Evolutionary conservation across 2,329 filamentous ascomycete genomes (phyloP), one percentile per base, ranked within the genome.

Genomic region (Cercospora brassicicola): DNA sequence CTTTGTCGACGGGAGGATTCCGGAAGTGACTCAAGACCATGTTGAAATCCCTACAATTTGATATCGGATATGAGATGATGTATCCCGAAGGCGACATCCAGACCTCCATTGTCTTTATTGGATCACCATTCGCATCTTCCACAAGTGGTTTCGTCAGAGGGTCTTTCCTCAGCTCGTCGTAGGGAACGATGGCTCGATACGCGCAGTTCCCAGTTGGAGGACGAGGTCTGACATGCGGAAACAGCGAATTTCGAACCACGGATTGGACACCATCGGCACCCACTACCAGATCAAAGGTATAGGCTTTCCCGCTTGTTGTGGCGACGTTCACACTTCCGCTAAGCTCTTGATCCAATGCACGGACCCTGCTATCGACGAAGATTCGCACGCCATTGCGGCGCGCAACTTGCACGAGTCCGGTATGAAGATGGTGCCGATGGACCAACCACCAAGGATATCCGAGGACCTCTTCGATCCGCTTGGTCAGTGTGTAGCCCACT

Each of bases 51-150:
- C 78, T 80, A 10, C 81, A 81, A 2, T 77, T 79, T n/a, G 77
- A 79, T 28, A 85, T 81, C 0, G 81, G 81, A 67, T 84, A 84
- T 2, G 81, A 80, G 61, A 85, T 83, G 71, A 83, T 82, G 66
- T 82, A 71, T 3, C 69, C 69, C 2, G 66, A 62, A 7, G 64
- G 67, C 20, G 79, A 74, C 76, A 84, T 76, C 82, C 82, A 84
- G 13, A 82, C 81, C 64, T 84, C 81, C 71, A 84, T 82, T 8
- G 81, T 82, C 26, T 78, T 76, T 7, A 81, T 75, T 11, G 83
- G 74, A 26, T 77, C 74, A 23, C 76, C 77, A 56, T 71, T 28
- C 23, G 67, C 48, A 55, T 75, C 71, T 64, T 76, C 73, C 9
- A 76, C 71, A n/a, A 76, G 72, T 56, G 71, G 66, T 51, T 62